A percentile compares a stretch with the other conserved stretches of the same genome.
Conservation (phyloP, 1,284 basidiomycete species). For the Boletus sp. region DNA sequence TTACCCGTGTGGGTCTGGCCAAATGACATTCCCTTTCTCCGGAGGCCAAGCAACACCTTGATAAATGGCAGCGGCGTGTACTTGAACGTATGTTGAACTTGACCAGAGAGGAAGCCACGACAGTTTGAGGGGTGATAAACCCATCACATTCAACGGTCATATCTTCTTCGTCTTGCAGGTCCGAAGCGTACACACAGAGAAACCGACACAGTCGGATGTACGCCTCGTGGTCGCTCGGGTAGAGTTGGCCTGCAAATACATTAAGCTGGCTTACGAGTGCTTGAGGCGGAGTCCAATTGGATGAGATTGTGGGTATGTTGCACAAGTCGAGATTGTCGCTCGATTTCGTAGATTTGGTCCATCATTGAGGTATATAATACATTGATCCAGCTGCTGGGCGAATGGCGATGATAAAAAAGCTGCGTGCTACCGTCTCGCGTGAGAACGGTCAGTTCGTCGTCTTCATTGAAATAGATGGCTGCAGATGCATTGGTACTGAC, state of each 20-base stretch:
- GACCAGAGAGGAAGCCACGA: background rate
- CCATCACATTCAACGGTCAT: slow-evolving; percentile 31
- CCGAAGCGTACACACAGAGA: slow-evolving; percentile 39
- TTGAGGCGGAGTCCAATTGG: background rate
- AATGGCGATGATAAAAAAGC: slow-evolving; percentile 48
- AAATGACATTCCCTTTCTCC: background rate
- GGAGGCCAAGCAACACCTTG: background rate
- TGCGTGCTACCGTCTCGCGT: slow-evolving; percentile 44
- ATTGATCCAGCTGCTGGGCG: slow-evolving; percentile 45
- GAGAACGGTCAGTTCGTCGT: slow-evolving; percentile 47
- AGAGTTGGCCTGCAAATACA: slow-evolving; percentile 43
- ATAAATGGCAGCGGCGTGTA: background rate
- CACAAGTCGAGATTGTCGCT: slow-evolving; percentile 45
- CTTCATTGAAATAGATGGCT: slow-evolving; percentile 50
- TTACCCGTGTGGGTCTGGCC: background rate
- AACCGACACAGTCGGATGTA: slow-evolving; percentile 42
- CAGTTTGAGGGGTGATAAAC: background rate
- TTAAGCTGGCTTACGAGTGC: slow-evolving; percentile 17
- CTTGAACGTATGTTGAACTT: background rate
- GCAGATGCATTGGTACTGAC: slow-evolving; percentile 40
- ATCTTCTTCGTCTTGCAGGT: slow-evolving; percentile 11
- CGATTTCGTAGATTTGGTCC: slow-evolving; percentile 40
- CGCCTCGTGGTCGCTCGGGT: slow-evolving; percentile 27
- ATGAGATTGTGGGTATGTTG: slow-evolving; percentile 33
- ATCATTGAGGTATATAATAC: slow-evolving; percentile 58